Conservation (phyloP, 202 grass and related monocot genomes). For the Panicum virgatum region DNA sequence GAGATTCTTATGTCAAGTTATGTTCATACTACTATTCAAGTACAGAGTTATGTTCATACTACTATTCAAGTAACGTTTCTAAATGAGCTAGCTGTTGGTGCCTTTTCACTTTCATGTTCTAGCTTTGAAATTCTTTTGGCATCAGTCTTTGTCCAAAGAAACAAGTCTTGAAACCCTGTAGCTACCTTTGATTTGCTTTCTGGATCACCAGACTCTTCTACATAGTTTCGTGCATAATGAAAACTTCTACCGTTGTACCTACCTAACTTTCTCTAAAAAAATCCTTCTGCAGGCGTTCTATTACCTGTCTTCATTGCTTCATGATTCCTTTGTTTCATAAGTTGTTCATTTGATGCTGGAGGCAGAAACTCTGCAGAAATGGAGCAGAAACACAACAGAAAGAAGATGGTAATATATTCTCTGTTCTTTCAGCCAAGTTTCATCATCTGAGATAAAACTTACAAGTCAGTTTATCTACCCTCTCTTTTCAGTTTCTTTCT, state of each 20-base stretch:
- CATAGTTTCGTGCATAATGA: background rate
- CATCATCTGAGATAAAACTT: background rate
- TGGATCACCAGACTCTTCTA: background rate
- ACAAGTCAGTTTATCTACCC: background rate
- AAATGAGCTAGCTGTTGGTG: background rate
- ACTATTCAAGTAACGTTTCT: slow-evolving; percentile 32
- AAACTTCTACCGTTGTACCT: slow-evolving; percentile 1
- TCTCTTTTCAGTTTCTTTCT: slow-evolving; percentile 42
- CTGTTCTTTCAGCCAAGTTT: background rate
- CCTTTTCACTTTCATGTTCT: slow-evolving; percentile 14
- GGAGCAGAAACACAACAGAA: slow-evolving; percentile 49
- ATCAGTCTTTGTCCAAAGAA: slow-evolving; percentile 19
- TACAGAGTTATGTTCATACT: slow-evolving; percentile 22
- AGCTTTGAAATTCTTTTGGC: background rate
- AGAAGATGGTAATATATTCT: slow-evolving; percentile 51
- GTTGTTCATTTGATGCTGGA: slow-evolving; percentile 15
- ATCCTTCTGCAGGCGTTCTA: slow-evolving; percentile 11
- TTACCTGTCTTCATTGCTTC: background rate
- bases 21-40: slow-evolving; percentile 27
- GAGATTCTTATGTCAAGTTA: background rate
- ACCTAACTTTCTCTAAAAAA: slow-evolving; percentile 31
- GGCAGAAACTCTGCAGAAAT: slow-evolving; percentile 38
- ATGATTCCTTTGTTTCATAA: background rate
- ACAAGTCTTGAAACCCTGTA: slow-evolving; percentile 12
- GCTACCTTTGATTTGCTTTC: background rate